Percentiles rank a stretch among this genome's conserved stretches.
Conservation (phyloP, 2,329 filamentous ascomycete genomes). For the Penicillium sp. region DNA sequence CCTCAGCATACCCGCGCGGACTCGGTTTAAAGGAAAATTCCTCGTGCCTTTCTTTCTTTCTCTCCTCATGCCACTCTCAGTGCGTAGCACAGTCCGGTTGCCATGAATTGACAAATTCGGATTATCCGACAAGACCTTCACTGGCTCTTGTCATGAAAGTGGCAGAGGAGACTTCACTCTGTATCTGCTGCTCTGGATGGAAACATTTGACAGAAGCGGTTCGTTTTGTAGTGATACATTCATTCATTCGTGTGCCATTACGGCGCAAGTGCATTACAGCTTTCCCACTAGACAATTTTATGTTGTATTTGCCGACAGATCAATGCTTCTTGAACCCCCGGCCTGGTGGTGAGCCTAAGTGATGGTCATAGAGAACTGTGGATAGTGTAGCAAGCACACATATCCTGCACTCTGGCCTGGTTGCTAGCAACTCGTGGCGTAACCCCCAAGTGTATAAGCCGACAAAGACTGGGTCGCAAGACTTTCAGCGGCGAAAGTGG, state of each 20-base stretch:
- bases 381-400: too few species aligned
- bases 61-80: slow-evolving; percentile 34
- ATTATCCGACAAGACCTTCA: slow-evolving; percentile 31
- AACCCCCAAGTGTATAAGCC: too few species aligned
- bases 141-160: slow-evolving; percentile 45
- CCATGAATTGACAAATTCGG: slow-evolving; percentile 27
- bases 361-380: too few species aligned
- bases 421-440: too few species aligned
- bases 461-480: too few species aligned
- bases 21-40: slow-evolving; percentile 19
- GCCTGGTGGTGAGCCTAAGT: too few species aligned
- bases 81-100: slow-evolving; percentile 38
- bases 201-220: slow-evolving; percentile 67
- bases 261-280: neutral
- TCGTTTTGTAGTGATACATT: slow-evolving; percentile 72
- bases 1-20: neutral
- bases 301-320: too few species aligned
- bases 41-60: slow-evolving; percentile 12
- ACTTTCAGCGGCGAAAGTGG: too few species aligned
- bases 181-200: slow-evolving; percentile 84
- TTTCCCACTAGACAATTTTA: too few species aligned
- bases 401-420: too few species aligned
- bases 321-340: too few species aligned
- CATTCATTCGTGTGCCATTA: slow-evolving; percentile 24
- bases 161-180: slow-evolving; percentile 63